Base-by-base conservation (phyloP, 306 rosid species). In the Trifolium repens region DNA sequence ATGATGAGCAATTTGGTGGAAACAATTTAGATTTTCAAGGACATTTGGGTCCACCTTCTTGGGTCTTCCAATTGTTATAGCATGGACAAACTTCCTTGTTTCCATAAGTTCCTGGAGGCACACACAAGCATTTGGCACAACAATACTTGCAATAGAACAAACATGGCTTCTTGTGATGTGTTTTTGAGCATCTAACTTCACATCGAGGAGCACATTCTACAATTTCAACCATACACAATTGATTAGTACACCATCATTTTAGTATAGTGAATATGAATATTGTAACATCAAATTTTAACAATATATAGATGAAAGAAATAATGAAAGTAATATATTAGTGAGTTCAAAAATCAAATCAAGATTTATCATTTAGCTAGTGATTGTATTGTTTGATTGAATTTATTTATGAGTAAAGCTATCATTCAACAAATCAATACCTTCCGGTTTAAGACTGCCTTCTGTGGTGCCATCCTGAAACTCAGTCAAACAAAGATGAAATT, bases 381-480 rank as follows among this genome's bases (percentile, higher is more conserved):
- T 35, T 5, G 1, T 22, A 22, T 22, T 22, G 24, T 22, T 22
- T 22, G 0, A 22, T 22, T 22, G 24, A 22, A 22, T 22, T 22
- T 22, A 9, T 59, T 8, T 34, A n/a, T 5, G 27, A 71, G 2
- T 37, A 10, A 52, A 40, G 9, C 42, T 39, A 2, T 66, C 17
- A 8, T 22, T 46, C 5, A 17, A 12, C 26, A 44, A 3, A 66
- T 42, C 1, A 42, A 2, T 73, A 91, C 97, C 94, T 54, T 89
- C 80, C 11, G 97, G 97, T 75, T 81, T 72, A 75, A 91, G 97
- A 68, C 97, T 91, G 34, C 97, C 94, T 86, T 91, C 84, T 5
- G 90, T 84, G 65, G 55, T 80, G 32, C 97, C 97, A 44, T 71
- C 61, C 94, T 89, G 82, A 71, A 70, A 77, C 16, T 55, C 68